Evolutionary conservation across 371 early-diverging fungal species (phyloP).

Genomic region (Blakeslea trispora): DNA sequence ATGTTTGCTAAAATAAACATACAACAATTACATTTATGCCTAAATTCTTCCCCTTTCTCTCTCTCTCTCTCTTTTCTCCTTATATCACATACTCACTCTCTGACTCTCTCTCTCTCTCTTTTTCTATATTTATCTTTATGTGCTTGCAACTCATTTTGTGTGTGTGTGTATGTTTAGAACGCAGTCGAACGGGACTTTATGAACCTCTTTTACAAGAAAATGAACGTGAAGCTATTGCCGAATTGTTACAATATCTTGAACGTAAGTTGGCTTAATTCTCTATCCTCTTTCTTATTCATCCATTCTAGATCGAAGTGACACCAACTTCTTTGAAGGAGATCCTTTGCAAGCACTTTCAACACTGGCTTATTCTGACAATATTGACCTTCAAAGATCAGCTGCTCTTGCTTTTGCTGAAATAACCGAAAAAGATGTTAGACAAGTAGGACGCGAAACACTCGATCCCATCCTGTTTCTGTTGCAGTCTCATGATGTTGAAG

Average conservation of each 20-base stretch:
- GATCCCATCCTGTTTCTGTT: slow-evolving; percentile 84
- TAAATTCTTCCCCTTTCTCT: neutral
- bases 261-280: slow-evolving; percentile 52
- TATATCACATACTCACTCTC: neutral
- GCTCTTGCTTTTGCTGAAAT: slow-evolving; percentile 93
- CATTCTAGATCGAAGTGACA: slow-evolving; percentile 69
- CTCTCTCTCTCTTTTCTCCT: neutral
- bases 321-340: slow-evolving; percentile 88
- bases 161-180: slow-evolving; percentile 26
- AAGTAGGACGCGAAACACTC: slow-evolving; percentile 76
- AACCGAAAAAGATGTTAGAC: slow-evolving; percentile 87
- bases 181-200: slow-evolving; percentile 58
- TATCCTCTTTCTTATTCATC: neutral
- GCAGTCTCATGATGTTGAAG: slow-evolving; percentile 85
- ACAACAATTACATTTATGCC: no score
- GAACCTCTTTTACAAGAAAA: slow-evolving; percentile 83
- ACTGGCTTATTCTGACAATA: slow-evolving; percentile 82
- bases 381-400: slow-evolving; percentile 86
- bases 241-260: slow-evolving; percentile 80
- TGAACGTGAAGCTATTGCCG: slow-evolving; percentile 85
- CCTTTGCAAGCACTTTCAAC: slow-evolving; percentile 82
- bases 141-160: no score
- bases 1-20: no score
- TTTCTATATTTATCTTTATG: no score
- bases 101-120: neutral